These are phyloP conservation scores for Diutina pseudorugosa DNA, from an alignment of 1,139 yeast species.

Conservation along the genomic window DNA sequence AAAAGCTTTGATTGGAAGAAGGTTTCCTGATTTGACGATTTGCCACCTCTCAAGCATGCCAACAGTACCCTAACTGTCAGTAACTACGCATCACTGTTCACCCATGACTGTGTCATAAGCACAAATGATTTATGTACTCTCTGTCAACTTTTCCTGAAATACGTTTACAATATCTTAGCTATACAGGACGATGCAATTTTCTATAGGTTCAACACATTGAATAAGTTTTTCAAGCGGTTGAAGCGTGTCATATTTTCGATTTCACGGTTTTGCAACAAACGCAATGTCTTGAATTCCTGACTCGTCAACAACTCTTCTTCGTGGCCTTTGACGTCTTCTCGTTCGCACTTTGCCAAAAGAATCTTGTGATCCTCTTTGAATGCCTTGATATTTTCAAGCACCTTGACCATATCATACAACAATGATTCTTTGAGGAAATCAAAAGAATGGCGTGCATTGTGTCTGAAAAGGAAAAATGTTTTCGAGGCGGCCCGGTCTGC, in stretches of 20 bases:
- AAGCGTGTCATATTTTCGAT: slow-evolving; percentile 40
- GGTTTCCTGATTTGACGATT: too few species aligned
- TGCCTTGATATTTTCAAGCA: slow-evolving; percentile 41
- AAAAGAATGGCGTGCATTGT: slow-evolving; percentile 32
- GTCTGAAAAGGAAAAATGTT: slow-evolving; percentile 74
- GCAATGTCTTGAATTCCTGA: slow-evolving; percentile 63
- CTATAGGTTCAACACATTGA: slow-evolving; percentile 9
- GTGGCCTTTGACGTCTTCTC: slow-evolving; percentile 83
- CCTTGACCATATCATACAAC: slow-evolving; percentile 42
- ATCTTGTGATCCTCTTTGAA: slow-evolving; percentile 54
- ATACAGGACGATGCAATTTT: not conserved
- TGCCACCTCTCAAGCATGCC: too few species aligned
- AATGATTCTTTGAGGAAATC: slow-evolving; percentile 8
- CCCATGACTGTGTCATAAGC: too few species aligned
- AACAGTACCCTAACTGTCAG: too few species aligned
- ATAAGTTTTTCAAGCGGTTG: slow-evolving; percentile 40
- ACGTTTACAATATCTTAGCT: too few species aligned
- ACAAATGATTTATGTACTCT: too few species aligned
- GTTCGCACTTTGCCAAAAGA: slow-evolving; percentile 64
- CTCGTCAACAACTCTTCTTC: slow-evolving; percentile 66
- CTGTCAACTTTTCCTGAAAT: too few species aligned
- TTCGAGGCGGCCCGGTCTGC: slow-evolving; percentile 87
- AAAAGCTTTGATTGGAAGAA: too few species aligned
- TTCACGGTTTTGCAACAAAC: slow-evolving; percentile 47
- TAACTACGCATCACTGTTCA: too few species aligned